Conservation (phyloP, 495 filamentous ascomycete species). For the Penicillium longicatenatum region DNA sequence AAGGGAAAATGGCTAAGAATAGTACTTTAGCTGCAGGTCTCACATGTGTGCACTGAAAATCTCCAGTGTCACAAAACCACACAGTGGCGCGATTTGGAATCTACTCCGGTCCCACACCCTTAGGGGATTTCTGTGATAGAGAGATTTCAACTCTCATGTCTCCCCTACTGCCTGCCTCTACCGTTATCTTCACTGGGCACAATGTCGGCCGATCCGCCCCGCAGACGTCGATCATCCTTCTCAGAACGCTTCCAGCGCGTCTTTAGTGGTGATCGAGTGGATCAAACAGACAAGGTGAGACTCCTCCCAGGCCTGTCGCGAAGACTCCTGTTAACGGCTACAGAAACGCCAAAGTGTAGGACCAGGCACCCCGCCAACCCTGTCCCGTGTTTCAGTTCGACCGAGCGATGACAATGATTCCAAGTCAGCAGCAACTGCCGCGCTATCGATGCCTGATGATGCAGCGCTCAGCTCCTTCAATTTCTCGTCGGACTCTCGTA, state of each 20-base stretch:
- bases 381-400: not conserved
- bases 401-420: not conserved
- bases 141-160: conserved; percentile 2
- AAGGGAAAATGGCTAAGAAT: conserved; percentile 19
- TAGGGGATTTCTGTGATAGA: not conserved
- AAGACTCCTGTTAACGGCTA: conserved; percentile 12
- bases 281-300: conserved; percentile 34
- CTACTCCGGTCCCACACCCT: conserved; percentile 9
- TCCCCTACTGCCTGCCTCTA: not conserved
- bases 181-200: conserved; percentile 6
- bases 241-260: conserved; percentile 40
- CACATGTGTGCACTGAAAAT: conserved; percentile 5
- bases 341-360: conserved; percentile 25
- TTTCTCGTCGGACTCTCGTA: conserved; percentile 21
- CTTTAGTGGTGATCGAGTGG: conserved; percentile 29
- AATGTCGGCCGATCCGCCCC: conserved; percentile 24
- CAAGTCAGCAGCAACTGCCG: conserved; percentile 13
- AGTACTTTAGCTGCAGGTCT: conserved; percentile 24
- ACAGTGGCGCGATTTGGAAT: conserved; percentile 22
- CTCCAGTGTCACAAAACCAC: not conserved
- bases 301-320: not conserved
- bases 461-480: conserved; percentile 20
- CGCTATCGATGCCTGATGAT: conserved; percentile 15
- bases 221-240: conserved; percentile 37
- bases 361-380: not conserved